These are phyloP conservation scores for Alternaria ventricosa DNA, from an alignment of 2,329 filamentous ascomycete genomes.

Conservation along the genomic window DNA sequence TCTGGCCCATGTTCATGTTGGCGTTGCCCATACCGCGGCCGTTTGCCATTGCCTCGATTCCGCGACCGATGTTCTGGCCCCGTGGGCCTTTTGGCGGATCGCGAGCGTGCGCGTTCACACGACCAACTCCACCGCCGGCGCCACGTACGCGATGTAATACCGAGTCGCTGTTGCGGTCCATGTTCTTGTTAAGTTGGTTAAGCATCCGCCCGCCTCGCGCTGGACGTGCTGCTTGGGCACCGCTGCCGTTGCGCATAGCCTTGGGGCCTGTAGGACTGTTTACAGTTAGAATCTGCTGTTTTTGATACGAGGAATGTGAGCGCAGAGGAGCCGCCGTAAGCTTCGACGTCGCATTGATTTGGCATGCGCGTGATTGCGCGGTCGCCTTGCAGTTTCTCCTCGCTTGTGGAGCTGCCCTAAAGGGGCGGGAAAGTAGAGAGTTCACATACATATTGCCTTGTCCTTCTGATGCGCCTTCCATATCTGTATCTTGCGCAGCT, in stretches of 20 bases:
- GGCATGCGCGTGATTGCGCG: not conserved
- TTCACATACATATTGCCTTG: constrained; percentile 53
- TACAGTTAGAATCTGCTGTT: constrained; percentile 24
- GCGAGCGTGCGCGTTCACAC: constrained; percentile 79
- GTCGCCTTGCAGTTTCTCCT: not conserved
- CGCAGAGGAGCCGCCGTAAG: not conserved
- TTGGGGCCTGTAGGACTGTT: constrained; percentile 93
- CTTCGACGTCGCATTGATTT: not conserved
- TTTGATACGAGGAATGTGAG: not conserved
- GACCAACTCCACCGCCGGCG: constrained; percentile 74
- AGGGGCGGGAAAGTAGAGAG: not conserved
- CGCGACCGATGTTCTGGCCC: constrained; percentile 49
- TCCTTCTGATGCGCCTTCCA: constrained; percentile 65
- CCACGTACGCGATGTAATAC: constrained; percentile 79
- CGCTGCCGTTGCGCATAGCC: constrained; percentile 81
- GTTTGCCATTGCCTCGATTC: constrained; percentile 46
- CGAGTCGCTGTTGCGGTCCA: constrained; percentile 79
- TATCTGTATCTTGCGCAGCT: constrained; percentile 67
- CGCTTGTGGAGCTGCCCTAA: not conserved
- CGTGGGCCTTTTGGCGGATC: constrained; percentile 75
- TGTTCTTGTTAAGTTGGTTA: constrained; percentile 80
- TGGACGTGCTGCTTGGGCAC: constrained; percentile 33
- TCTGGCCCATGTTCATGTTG: constrained; percentile 40
- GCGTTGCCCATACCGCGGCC: constrained; percentile 48
- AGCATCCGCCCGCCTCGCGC: constrained; percentile 75